Base-by-base conservation (phyloP, 1,139 yeast genomes). In the Debaryomycetaceae sp. region DNA sequence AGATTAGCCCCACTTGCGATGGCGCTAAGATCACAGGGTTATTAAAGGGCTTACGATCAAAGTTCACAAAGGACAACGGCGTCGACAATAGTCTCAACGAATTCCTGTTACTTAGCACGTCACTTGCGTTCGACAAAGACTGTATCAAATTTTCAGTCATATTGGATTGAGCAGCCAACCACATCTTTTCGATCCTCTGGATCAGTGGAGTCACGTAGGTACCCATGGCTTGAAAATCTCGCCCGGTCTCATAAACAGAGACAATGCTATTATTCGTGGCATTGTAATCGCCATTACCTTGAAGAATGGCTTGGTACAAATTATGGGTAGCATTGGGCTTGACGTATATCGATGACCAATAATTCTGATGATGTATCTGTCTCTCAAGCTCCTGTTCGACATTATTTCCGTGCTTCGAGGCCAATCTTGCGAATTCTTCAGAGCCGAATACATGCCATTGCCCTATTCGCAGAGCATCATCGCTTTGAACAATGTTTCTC, bases 1-100 rank as follows among this genome's bases (percentile, higher is more conserved):
- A 87, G 62, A 88, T 85, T 46, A 85, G 71, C 41, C 96, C 96
- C 51, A 87, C 83, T 60, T 85, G 88, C 5, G 81, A 62, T 2
- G 91, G 88, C 1, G 88, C 89, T 20, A 75, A 54, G 23, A 83
- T 58, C 3, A 77, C 80, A 2, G 78, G 67, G 51, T 80, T 69
- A 2, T 64, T 62, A 47, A 65, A 72, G 1, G 88, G 87, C 24
- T 75, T 70, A 42, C 70, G 62, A 60, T 85, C 91, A 7, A 56
- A 47, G 41, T 56, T 64, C 3, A 53, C 39, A 49, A 81, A 73
- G 1, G 52, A 51, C 3, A 80, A 61, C 5, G 79, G 69, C 4
- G 66, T 55, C 5, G 73, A 51, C 36, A 70, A 38, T 7, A 71
- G 53, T 24, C 45, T 46, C 6, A 59, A 37, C 2, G 62, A 47